A percentile compares a stretch with the other conserved stretches of the same genome.
Conservation (phyloP, 2,329 filamentous ascomycete species). For the Curvularia spicifera region DNA sequence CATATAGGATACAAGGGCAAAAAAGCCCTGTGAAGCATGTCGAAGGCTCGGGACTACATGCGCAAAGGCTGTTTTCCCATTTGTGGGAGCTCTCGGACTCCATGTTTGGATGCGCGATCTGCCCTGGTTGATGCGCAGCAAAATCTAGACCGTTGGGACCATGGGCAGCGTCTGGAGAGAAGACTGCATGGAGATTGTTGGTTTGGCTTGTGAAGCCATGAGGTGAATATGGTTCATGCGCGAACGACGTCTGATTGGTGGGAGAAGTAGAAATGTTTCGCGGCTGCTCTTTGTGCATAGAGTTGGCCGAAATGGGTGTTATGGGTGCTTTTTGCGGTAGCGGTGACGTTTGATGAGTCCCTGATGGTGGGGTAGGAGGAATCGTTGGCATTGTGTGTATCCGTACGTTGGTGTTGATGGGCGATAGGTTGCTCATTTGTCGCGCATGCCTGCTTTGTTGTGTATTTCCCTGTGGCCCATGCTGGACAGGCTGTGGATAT, state of each 20-base stretch:
- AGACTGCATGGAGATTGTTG: conserved; percentile 40
- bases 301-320: conserved; percentile 33
- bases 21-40: conserved; percentile 52
- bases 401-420: conserved; percentile 40
- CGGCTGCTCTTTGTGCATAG: conserved; percentile 20
- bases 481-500: conserved; percentile 24
- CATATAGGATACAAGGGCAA: conserved; percentile 54
- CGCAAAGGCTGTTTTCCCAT: conserved; percentile 46
- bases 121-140: conserved; percentile 47
- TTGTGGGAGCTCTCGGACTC: conserved; percentile 26
- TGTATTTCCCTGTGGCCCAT: conserved; percentile 21
- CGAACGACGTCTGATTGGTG: conserved; percentile 23
- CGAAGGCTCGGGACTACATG: conserved; percentile 43
- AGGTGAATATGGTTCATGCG: conserved; percentile 43
- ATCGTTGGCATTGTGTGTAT: conserved; percentile 33
- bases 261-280: conserved; percentile 11
- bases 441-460: conserved; percentile 37
- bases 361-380: conserved; percentile 36
- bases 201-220: conserved; percentile 37
- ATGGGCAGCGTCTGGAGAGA: conserved; percentile 45
- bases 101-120: conserved; percentile 54
- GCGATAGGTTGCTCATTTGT: conserved; percentile 43
- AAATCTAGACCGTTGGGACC: conserved; percentile 50
- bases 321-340: conserved; percentile 39
- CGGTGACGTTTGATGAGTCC: conserved; percentile 27